Base-by-base conservation (phyloP, 805 yeast species). In the Cephaloascus albidus region DNA sequence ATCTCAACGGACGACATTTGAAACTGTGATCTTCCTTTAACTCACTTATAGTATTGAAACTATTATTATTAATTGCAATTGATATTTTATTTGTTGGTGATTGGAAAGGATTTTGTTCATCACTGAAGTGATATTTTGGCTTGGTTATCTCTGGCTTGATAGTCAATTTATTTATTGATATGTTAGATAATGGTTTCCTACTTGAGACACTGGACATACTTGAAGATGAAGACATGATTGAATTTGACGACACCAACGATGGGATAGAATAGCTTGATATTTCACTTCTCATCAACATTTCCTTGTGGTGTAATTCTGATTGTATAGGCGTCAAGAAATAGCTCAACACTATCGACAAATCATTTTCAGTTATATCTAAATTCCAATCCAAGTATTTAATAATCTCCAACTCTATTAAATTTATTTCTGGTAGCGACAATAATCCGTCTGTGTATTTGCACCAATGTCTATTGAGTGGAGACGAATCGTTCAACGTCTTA, bases 391-490 rank as follows among this genome's bases (percentile, higher is more conserved):
- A 72, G 45, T 86, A 77, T 37, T 74, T 76, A 37, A 90, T 76
- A 51, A 93, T 67, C 62, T 90, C 97, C 48, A 89, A 72, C 63
- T 90, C 98, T 52, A 94, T 84, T 46, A 88, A 78, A 60, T 90
- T 93, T 39, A 93, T 87, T 53, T 90, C 97, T 18, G 70, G 70
- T 31, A 85, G 64, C 8, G 79, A 56, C 43, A 90, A 72, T 34
- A 93, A 68, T 1, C 97, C 97, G 55, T 82, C 81, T 3, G 97
- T 89, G 66, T 90, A 89, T 43, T 77, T 72, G 3, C 95, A 81
- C 98, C 98, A 90, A 65, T 93, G 97, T 63, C 84, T 89, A 64
- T 90, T 90, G 57, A 90, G 73, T 34, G 98, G 98, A 17, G 94
- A 81, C 3, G 95, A 84, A 65, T 90, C 98, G 61, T 90, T 90